Conservation (phyloP, 192 early-diverging fungal species). For the Backusella psychrophila region DNA sequence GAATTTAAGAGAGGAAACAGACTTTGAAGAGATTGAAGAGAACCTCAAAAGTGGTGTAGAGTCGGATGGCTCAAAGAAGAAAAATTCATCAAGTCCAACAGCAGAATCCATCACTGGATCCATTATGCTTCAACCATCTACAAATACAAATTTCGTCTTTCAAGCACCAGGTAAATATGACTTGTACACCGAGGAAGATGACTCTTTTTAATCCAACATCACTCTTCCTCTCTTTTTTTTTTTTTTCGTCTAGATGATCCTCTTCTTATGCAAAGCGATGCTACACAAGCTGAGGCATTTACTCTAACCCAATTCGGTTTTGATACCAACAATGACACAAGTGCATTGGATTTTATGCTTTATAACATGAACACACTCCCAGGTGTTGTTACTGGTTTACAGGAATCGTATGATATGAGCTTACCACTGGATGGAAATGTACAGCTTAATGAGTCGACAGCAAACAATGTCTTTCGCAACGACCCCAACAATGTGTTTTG, state of each 20-base stretch:
- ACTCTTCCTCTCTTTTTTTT: background rate
- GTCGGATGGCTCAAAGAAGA: background rate
- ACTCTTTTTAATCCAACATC: background rate
- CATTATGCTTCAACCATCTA: background rate
- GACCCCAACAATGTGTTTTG: constrained; percentile 13
- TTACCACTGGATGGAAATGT: background rate
- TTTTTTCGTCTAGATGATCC: background rate
- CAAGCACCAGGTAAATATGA: background rate
- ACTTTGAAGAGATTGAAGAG: background rate
- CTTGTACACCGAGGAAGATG: background rate
- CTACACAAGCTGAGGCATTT: background rate
- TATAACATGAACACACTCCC: background rate
- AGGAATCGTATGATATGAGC: background rate
- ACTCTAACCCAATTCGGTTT: background rate
- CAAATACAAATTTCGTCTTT: background rate
- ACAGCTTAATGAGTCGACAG: background rate
- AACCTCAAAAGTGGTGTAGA: background rate
- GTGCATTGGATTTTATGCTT: background rate
- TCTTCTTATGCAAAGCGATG: background rate
- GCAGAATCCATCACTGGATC: constrained; percentile 1
- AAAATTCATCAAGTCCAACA: background rate
- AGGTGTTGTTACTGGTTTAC: background rate
- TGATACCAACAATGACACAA: background rate
- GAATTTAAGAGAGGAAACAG: background rate
- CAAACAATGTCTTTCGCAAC: background rate